Conservation (phyloP, 1,284 basidiomycete species). For the Irpex sp. region DNA sequence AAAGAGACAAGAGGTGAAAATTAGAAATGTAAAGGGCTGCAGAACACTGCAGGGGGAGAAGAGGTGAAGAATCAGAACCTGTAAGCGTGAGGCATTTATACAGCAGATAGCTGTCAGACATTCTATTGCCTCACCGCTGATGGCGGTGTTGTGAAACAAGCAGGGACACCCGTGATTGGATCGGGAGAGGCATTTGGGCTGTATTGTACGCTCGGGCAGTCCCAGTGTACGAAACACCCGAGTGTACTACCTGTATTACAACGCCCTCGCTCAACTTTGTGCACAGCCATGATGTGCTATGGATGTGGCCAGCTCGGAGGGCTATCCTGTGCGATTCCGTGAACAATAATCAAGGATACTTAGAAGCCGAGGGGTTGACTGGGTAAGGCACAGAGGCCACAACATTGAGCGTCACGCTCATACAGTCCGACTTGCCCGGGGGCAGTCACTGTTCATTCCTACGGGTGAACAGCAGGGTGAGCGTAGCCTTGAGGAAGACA, state of each 20-base stretch:
- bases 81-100: not conserved
- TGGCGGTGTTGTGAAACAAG: not conserved
- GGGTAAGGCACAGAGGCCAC: too few species aligned
- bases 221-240: not conserved
- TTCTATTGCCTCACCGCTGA: not conserved
- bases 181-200: not conserved
- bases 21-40: not conserved
- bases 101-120: not conserved
- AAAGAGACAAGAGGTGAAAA: not conserved
- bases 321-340: not conserved
- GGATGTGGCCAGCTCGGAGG: not conserved
- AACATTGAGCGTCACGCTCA: not conserved
- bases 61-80: not conserved
- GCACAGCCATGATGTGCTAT: not conserved
- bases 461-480: not conserved
- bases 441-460: not conserved
- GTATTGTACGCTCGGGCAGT: not conserved
- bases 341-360: too few species aligned
- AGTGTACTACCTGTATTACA: not conserved
- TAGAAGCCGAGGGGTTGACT: too few species aligned
- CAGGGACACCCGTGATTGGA: not conserved
- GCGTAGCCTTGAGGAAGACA: not conserved
- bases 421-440: not conserved
- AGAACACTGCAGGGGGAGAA: not conserved
- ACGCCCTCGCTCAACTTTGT: not conserved